Base-by-base conservation (phyloP, 73 alveolate species). In the Urostyla sp. region DNA sequence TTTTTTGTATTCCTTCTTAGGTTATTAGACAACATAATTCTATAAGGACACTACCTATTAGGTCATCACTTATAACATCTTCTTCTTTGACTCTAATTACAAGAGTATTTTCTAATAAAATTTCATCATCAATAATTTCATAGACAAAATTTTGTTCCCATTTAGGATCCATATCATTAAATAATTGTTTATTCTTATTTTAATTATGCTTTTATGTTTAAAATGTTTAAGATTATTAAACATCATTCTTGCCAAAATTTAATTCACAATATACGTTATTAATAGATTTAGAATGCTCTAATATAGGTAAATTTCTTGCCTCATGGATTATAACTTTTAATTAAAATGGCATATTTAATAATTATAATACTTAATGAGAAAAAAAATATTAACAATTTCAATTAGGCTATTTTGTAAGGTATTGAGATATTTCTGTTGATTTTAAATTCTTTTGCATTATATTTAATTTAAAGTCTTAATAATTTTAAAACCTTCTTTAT, bases 261-360 rank as follows among this genome's bases (percentile, higher is more conserved):
- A 73, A 32, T 18, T 50, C 75, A 49, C 85, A 73, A 36, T 73
- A 73, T 24, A 74, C 73, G 53, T 73, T 74, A 6, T 73, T 73
- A 21, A 55, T 73, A 31, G 50, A 52, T 13, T 74, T 26, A 36
- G 75, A 35, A 35, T 35, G 28, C 61, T 73, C 85, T 74, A 73
- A 52, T 1, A 73, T 73, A 5, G 85, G 85, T 49, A 73, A 44
- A 53, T 73, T 73, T 73, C 61, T 48, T 21, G 85, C 85, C 60
- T 52, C 73, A 35, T 50, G 26, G 3, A 73, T 48, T 2, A 73
- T 49, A 28, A 59, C 32, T 51, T 52, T 73, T 52, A 73, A 20
- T 48, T 73, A 73, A 60, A 58, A 31, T 10, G 85, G 85, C 85
- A 73, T 73, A 52, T 69, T 49, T 5, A 23, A 21, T 38, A 4